phyloP scores from a whole-genome alignment of 129 eudicot genomes.

The Escallonia herrerae region DNA sequence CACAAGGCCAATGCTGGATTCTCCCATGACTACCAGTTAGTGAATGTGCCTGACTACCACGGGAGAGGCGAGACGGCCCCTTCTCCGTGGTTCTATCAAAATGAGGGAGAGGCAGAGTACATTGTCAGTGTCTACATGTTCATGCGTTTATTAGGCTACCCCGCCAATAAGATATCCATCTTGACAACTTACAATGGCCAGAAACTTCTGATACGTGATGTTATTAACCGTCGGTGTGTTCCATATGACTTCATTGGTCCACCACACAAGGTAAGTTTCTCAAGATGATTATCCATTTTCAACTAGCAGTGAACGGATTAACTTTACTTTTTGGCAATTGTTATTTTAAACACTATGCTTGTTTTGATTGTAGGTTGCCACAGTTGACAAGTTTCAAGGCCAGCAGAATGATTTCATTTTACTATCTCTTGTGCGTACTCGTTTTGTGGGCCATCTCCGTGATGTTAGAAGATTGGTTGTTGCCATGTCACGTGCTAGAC shows the following conservation, averaged over 20 bases:
- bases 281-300: not conserved
- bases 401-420: constrained; percentile 88
- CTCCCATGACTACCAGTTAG: constrained; percentile 77
- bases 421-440: constrained; percentile 82
- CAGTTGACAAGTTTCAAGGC: constrained; percentile 98
- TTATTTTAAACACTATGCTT: constrained; percentile 2
- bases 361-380: constrained; percentile 49
- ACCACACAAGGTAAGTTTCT: constrained; percentile 68
- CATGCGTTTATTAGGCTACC: constrained; percentile 93
- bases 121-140: constrained; percentile 84
- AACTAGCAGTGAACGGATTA: not conserved
- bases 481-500: constrained; percentile 98
- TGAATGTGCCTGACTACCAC: constrained; percentile 85
- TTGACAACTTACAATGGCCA: constrained; percentile 97
- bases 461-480: constrained; percentile 96
- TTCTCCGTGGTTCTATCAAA: constrained; percentile 98
- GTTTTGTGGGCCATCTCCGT: constrained; percentile 95
- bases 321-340: not conserved
- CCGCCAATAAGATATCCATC: constrained; percentile 90
- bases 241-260: constrained; percentile 77
- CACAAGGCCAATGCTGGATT: constrained; percentile 87
- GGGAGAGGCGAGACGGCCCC: constrained; percentile 97
- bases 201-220: constrained; percentile 95
- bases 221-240: constrained; percentile 63
- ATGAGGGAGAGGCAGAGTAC: constrained; percentile 96